These are phyloP conservation scores for Colletotrichum orchidophilum DNA, from an alignment of 2,329 filamentous ascomycete species.

Conservation along the genomic window DNA sequence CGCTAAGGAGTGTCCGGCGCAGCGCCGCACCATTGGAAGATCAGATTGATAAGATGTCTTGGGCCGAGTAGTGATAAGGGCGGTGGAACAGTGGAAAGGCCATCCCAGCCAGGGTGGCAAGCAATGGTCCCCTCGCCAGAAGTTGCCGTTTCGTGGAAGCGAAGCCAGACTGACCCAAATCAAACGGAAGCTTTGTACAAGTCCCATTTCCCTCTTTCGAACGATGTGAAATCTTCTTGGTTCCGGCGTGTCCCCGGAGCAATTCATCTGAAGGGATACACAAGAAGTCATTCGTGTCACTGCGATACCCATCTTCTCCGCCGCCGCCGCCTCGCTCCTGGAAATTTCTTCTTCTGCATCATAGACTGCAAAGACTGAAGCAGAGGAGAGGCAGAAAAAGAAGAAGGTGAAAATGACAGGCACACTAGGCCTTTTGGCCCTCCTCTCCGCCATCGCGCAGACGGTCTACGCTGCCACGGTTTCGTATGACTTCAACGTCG, in stretches of 20 bases:
- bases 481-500: slow-evolving; percentile 73
- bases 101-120: background rate
- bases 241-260: background rate
- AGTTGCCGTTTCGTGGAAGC: slow-evolving; percentile 16
- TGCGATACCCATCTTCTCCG: background rate
- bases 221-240: background rate
- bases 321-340: background rate
- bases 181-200: background rate
- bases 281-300: background rate
- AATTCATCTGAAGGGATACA: background rate
- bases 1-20: background rate
- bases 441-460: slow-evolving; percentile 23
- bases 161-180: background rate
- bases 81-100: background rate
- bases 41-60: slow-evolving; percentile 33
- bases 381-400: background rate
- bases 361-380: background rate
- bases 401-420: background rate
- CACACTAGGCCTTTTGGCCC: slow-evolving; percentile 10
- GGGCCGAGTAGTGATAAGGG: background rate
- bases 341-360: background rate
- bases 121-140: slow-evolving; percentile 6
- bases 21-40: slow-evolving; percentile 15
- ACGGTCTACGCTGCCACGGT: slow-evolving; percentile 50
- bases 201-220: background rate